These are phyloP conservation scores for Ceratocystis alfenasii DNA, from an alignment of 2,329 filamentous ascomycete species.

Conservation along the genomic window DNA sequence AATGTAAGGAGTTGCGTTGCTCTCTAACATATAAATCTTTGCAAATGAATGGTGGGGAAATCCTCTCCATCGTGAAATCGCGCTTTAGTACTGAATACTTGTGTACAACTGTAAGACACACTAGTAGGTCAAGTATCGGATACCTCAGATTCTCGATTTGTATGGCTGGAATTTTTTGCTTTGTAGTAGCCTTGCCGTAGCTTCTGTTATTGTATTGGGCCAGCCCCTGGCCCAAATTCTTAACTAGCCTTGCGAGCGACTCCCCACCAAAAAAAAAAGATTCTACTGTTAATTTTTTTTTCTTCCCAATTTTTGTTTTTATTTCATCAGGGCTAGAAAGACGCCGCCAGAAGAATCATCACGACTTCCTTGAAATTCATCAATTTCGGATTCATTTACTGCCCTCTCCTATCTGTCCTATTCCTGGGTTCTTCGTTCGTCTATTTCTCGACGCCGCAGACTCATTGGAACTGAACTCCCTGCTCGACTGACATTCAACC, in stretches of 20 bases:
- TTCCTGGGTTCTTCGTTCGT: neutral
- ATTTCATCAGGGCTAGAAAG: neutral
- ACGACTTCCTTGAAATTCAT: neutral
- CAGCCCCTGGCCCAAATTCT: neutral
- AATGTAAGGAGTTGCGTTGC: too few species aligned
- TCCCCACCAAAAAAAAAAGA: neutral
- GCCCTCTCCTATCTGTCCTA: neutral
- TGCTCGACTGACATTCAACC: slow-evolving; percentile 15
- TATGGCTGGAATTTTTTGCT: neutral
- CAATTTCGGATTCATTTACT: neutral
- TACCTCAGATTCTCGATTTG: neutral
- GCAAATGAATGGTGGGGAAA: too few species aligned
- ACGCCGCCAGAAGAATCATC: neutral
- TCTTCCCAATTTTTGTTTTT: neutral
- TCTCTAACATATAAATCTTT: too few species aligned
- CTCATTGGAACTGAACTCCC: neutral
- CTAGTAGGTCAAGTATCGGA: neutral
- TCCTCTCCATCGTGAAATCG: too few species aligned
- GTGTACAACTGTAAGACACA: too few species aligned
- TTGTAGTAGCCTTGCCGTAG: neutral
- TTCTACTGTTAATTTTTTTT: neutral
- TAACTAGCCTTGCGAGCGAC: neutral
- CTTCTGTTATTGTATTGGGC: neutral
- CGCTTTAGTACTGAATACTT: too few species aligned
- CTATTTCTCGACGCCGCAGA: too few species aligned